Base-by-base conservation (phyloP, 345 rosid genomes). In the Murraya koenigii region DNA sequence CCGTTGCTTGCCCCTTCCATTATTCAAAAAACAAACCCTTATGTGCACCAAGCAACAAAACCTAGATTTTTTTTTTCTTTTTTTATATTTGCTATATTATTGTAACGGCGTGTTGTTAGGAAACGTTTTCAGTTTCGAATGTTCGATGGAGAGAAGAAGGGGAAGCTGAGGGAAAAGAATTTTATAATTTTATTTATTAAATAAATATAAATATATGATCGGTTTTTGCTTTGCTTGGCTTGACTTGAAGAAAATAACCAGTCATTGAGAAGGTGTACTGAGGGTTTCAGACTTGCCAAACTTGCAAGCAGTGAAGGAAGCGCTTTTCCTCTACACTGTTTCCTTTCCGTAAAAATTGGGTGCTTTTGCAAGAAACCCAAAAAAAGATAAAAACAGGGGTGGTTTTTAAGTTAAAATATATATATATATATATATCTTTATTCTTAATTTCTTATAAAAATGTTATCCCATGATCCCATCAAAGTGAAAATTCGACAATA, bases 1-100 rank as follows among this genome's bases (percentile, higher is more conserved):
- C 97, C 98, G 76, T 93, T 96, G 91, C 94, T 90, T 8, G 82
- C 80, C 69, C 92, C 88, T 61, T 93, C 99, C 95, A 89, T 92
- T n/a, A 69, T n/a, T 32, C 26, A 58, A 52, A 78, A 71, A 70
- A 78, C 71, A 49, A 77, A 69, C 72, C 56, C 77, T 44, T 58
- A 38, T 35, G 11, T 4, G 15, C 25, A 15, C 6, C 6, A 2
- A 30, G 66, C 9, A 32, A 5, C 61, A 30, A 32, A 72, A 39
- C 75, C 75, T 72, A 72, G 74, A 71, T 52, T 54, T 20, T 52
- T 32, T 14, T 19, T 10, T 32, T 14, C 10, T 10, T 23, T 3
- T 3, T 30, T 30, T 30, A 30, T 10, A 41, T 41, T 2, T 1
- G 14, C 32, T 20, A n/a, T 72, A 26, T 2, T 30, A 15, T 25